A percentile compares a stretch with the other conserved stretches of the same genome.
Evolutionary conservation across 2,329 filamentous ascomycete genomes (phyloP).

Genomic region (Clonostachys rhizophaga): DNA sequence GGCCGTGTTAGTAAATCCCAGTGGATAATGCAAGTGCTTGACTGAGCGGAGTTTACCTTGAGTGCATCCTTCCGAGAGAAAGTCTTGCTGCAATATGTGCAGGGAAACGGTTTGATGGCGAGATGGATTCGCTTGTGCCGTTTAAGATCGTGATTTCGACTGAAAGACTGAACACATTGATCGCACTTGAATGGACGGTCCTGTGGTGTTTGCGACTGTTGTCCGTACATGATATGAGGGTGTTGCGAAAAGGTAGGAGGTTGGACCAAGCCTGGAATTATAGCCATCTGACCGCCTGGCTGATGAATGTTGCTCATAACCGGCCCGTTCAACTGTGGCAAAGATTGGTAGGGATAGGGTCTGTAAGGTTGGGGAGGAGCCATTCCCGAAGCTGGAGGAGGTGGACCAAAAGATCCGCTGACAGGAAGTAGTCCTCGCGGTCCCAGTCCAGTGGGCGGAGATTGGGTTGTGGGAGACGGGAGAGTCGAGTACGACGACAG

Average conservation of each 20-base stretch:
- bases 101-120: constrained; percentile 93
- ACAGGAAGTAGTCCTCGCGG: constrained; percentile 7
- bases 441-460: neutral
- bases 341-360: constrained; percentile 42
- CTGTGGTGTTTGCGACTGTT: constrained; percentile 31
- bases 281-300: constrained; percentile 65
- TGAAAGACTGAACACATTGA: constrained; percentile 88
- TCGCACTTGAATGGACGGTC: constrained; percentile 96
- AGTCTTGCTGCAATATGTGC: constrained; percentile 87
- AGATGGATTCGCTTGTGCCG: constrained; percentile 93
- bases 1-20: neutral
- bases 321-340: constrained; percentile 38
- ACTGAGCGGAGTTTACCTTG: constrained; percentile 61
- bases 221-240: constrained; percentile 55
- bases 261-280: constrained; percentile 46
- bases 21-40: constrained; percentile 7
- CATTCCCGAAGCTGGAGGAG: constrained; percentile 11
- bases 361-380: constrained; percentile 47
- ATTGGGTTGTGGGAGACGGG: neutral
- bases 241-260: constrained; percentile 14
- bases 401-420: no score
- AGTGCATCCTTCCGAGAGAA: constrained; percentile 96
- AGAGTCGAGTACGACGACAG: neutral
- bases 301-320: constrained; percentile 77
- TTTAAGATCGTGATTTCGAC: constrained; percentile 93